phyloP scores from a whole-genome alignment of 164 flowering plant species.

The Sedum album region DNA sequence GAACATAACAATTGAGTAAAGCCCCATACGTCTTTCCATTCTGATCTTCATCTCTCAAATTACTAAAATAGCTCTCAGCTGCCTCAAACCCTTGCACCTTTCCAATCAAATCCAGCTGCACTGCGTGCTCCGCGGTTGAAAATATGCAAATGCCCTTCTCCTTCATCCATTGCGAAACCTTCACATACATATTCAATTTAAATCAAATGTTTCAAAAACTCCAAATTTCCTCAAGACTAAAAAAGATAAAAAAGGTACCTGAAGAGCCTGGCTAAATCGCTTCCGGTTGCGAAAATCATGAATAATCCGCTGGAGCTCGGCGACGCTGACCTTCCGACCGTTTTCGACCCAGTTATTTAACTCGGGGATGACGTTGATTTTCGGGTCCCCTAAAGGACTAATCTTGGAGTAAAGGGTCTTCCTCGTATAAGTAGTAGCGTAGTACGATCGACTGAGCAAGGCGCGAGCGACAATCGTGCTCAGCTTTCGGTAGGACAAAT shows the following conservation, averaged over 20 bases:
- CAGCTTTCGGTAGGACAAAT: too few species aligned
- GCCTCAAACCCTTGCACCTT: constrained; percentile 41
- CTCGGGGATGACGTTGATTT: constrained; percentile 33
- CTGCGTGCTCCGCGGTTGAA: constrained; percentile 53
- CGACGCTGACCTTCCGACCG: constrained; percentile 33
- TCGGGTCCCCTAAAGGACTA: constrained; percentile 49
- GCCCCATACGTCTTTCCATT: constrained; percentile 63
- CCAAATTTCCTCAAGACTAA: background rate
- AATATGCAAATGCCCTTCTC: constrained; percentile 34
- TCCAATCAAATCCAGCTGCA: constrained; percentile 67
- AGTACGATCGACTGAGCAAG: too few species aligned
- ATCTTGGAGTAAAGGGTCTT: constrained; percentile 40
- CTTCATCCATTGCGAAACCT: constrained; percentile 85
- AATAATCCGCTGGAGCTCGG: constrained; percentile 55
- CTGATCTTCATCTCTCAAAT: constrained; percentile 40
- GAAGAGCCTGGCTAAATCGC: constrained; percentile 65
- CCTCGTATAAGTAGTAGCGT: constrained; percentile 13
- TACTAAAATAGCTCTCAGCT: constrained; percentile 55
- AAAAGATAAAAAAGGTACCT: constrained; percentile 26
- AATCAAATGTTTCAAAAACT: too few species aligned
- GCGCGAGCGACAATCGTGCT: too few species aligned
- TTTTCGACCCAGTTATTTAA: constrained; percentile 56
- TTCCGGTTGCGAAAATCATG: constrained; percentile 61
- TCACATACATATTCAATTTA: constrained; percentile 17
- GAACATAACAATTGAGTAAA: constrained; percentile 58